phyloP scores from a whole-genome alignment of 139 green algal species.

The Chlamydomonas incerta region DNA sequence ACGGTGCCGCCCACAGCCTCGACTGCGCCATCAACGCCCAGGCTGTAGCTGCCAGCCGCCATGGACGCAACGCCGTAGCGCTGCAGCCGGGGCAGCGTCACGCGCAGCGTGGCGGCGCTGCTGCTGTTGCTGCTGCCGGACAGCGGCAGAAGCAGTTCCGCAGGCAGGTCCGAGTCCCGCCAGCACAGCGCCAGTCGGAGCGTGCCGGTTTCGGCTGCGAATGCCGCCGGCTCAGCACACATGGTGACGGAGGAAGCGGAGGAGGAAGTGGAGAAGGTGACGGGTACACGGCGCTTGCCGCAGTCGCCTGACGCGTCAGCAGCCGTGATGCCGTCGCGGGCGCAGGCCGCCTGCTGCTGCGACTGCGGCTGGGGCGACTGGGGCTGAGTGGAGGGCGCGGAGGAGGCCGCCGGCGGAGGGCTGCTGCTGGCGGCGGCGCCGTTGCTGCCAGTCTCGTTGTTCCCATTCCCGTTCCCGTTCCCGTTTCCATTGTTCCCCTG shows the following conservation, averaged over 20 bases:
- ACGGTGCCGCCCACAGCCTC: neutral
- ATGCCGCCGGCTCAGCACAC: conserved; percentile 7
- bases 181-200: neutral
- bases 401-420: too few relatives aligned
- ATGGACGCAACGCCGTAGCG: conserved; percentile 22
- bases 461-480: too few relatives aligned
- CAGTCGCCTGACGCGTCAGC: too few relatives aligned
- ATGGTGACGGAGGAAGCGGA: neutral
- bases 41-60: conserved; percentile 8
- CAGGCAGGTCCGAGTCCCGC: neutral
- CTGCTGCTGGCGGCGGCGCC: neutral
- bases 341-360: neutral
- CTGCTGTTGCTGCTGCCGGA: neutral
- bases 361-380: too few relatives aligned
- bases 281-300: too few relatives aligned
- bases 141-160: neutral
- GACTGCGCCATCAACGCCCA: neutral
- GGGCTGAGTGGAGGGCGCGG: neutral
- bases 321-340: too few relatives aligned
- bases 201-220: neutral
- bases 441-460: too few relatives aligned
- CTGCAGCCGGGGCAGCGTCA: neutral
- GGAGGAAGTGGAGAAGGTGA: neutral
- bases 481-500: too few relatives aligned
- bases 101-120: neutral